Evolutionary conservation across 345 rosid species (phyloP).

Genomic region (Lepidium didymum): DNA sequence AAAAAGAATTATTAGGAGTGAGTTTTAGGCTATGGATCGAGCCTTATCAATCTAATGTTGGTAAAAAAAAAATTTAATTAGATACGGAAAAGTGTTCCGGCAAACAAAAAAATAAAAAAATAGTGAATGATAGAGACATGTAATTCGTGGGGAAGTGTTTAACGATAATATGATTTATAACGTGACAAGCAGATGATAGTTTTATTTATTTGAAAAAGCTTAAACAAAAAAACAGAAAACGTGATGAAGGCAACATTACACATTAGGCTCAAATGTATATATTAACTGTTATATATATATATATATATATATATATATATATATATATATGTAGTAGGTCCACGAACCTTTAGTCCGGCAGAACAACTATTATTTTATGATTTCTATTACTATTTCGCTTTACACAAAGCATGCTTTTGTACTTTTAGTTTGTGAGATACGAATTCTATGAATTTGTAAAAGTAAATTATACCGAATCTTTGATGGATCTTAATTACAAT

Average conservation of each 20-base stretch:
- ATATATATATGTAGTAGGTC: slow-evolving; percentile 7
- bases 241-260: slow-evolving; percentile 29
- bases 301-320: too few relatives aligned
- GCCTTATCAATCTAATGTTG: too few relatives aligned
- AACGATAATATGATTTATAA: slow-evolving; percentile 17
- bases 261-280: background rate
- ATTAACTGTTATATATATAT: background rate
- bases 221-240: slow-evolving; percentile 20
- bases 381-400: background rate
- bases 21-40: too few relatives aligned
- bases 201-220: background rate
- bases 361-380: background rate
- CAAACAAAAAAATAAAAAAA: background rate
- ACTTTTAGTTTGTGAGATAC: background rate
- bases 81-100: background rate
- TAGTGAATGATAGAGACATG: slow-evolving; percentile 14
- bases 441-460: background rate
- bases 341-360: slow-evolving; percentile 23
- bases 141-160: slow-evolving; percentile 24
- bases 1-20: too few relatives aligned
- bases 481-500: background rate
- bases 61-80: background rate
- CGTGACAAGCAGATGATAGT: slow-evolving; percentile 23
- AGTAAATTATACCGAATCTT: background rate
- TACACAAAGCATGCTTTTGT: background rate